phyloP scores from a whole-genome alignment of 108 stramenopile species.

The Conticribra guillardii region DNA sequence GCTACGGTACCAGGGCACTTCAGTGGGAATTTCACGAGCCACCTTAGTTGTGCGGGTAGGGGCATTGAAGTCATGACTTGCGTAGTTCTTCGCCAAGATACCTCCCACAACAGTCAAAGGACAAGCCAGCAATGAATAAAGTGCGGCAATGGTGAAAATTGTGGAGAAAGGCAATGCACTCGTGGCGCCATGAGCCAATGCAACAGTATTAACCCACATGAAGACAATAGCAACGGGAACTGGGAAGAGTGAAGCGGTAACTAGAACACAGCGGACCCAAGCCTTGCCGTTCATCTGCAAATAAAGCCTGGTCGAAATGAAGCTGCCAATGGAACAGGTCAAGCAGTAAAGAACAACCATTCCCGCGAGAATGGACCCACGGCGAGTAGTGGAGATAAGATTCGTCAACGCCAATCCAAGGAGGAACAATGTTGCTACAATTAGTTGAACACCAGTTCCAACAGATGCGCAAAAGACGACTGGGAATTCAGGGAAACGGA shows the following conservation, averaged over 20 bases:
- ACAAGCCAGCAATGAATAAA: conserved; percentile 85
- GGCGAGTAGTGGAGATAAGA: conserved; percentile 88
- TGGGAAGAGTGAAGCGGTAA: conserved; percentile 90
- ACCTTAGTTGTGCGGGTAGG: conserved; percentile 98
- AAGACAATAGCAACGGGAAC: conserved; percentile 85
- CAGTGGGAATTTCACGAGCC: conserved; percentile 92
- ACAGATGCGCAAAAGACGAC: conserved; percentile 87
- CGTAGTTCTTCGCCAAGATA: conserved; percentile 89
- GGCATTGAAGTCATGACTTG: conserved; percentile 87
- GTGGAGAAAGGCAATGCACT: conserved; percentile 95
- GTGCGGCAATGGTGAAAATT: conserved; percentile 83
- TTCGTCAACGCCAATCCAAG: conserved; percentile 87
- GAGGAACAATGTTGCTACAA: conserved; percentile 79
- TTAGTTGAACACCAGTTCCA: conserved; percentile 92
- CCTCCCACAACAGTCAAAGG: conserved; percentile 94
- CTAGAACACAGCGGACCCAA: conserved; percentile 92
- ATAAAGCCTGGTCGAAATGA: conserved; percentile 86
- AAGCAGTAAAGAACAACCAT: conserved; percentile 91
- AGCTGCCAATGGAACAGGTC: conserved; percentile 91
- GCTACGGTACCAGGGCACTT: conserved; percentile 82
- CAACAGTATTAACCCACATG: conserved; percentile 91
- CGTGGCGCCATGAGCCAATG: conserved; percentile 89
- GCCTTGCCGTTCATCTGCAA: conserved; percentile 90
- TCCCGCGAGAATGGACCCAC: conserved; percentile 93
- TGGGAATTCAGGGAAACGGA: conserved; percentile 88